Evolutionary conservation across 1,284 basidiomycete genomes (phyloP), one percentile per base, ranked within the genome.

Genomic region (Chiua sp.): DNA sequence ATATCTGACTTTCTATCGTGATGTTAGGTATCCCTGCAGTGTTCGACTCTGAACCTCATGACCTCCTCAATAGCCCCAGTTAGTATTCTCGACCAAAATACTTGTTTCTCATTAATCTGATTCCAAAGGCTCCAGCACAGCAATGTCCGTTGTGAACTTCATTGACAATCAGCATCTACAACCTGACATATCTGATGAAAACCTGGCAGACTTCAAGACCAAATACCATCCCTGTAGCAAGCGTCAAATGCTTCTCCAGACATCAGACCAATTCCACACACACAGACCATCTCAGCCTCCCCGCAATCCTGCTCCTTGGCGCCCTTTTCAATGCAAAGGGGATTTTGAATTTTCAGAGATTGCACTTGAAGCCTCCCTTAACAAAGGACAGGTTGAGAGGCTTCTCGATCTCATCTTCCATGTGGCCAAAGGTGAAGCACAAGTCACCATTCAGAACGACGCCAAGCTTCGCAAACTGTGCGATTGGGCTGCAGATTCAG

Each of bases 311-410:
- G 8, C 44, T 30, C 55, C 55, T 7, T 62, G 55, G 49, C 13
- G 10, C 11, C 59, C 55, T 3, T 62, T 61, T 10, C 12, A 3
- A 44, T 55, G 7, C 37, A 10, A 55, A 20, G 55, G 44, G 0
- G 59, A 62, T 20, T 62, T 62, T 18, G 39, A 61, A 23, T 61
- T 62, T 20, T 33, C 49, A 0, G 16, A 62, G 30, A 47, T 61
- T 3, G 47, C 22, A 3, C 55, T 57, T 3, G 16, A 55, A 3
- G 39, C 53, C 20, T 57, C 50, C 3, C 59, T 62, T 5, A 62
- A 53, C 15, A 30, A 62, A 26, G 10, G 3, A 7, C 55, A 62
- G 16, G 48, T 61, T 20, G 30, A 62, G 16, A 11, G 23, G 1
- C 55, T 62, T 11, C 59, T 62, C 20, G 4, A 55, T 3, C 59